A percentile compares a stretch with the other conserved stretches of the same genome.
These are phyloP conservation scores for Nitzschia palea DNA, from an alignment of 108 stramenopile genomes.

Conservation along the genomic window DNA sequence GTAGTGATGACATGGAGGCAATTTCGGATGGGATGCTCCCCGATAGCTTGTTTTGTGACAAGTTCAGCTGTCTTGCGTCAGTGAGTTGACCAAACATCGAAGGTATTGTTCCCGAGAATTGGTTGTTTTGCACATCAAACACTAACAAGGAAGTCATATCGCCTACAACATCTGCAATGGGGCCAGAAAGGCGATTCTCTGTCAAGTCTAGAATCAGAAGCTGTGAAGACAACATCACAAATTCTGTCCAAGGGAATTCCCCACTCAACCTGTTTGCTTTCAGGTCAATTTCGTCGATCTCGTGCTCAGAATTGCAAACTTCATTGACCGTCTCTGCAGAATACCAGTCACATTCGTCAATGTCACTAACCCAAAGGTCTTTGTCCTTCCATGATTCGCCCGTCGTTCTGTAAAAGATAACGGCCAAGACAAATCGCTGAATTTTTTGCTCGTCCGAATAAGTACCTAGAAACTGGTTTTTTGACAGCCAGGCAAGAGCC, in stretches of 20 bases:
- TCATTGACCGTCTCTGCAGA: slow-evolving; percentile 1
- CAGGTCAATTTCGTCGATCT: slow-evolving; percentile 11
- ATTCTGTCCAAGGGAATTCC: not conserved
- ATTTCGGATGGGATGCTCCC: slow-evolving; percentile 15
- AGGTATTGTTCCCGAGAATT: slow-evolving; percentile 55
- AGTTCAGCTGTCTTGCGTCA: not conserved
- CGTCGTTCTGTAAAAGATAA: slow-evolving; percentile 27
- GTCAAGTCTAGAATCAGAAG: slow-evolving; percentile 44
- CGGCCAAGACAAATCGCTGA: slow-evolving; percentile 36
- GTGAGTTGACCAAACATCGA: slow-evolving; percentile 38
- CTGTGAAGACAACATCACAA: slow-evolving; percentile 25
- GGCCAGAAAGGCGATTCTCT: slow-evolving; percentile 46
- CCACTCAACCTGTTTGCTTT: slow-evolving; percentile 9
- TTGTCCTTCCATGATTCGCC: slow-evolving; percentile 12
- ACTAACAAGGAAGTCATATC: slow-evolving; percentile 24
- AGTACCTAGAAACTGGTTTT: slow-evolving; percentile 12
- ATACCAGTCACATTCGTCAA: slow-evolving; percentile 29
- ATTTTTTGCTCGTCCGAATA: slow-evolving; percentile 1
- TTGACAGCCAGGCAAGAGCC: slow-evolving; percentile 10
- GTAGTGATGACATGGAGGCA: slow-evolving; percentile 1
- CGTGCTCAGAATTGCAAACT: slow-evolving; percentile 5
- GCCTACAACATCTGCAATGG: slow-evolving; percentile 49
- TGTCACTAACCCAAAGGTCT: slow-evolving; percentile 24
- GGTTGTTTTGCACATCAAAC: slow-evolving; percentile 46
- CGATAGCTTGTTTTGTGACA: slow-evolving; percentile 14